Evolutionary conservation across 1,284 basidiomycete species (phyloP).

Genomic region (Testicularia cyperi): DNA sequence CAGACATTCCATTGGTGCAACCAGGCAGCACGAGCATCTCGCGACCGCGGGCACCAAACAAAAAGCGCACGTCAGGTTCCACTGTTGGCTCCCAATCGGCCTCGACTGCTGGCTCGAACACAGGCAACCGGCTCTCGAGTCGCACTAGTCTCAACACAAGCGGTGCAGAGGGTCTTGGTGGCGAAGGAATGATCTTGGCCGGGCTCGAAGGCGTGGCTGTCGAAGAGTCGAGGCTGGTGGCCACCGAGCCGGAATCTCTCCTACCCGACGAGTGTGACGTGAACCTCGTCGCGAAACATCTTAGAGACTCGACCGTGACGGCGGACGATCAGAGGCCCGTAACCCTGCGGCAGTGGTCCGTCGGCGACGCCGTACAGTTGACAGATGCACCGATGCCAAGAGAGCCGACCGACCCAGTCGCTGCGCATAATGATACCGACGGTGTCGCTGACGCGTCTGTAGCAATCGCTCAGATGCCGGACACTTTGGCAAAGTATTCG

Average conservation of each 20-base stretch:
- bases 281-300: no score
- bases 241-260: no score
- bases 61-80: slow-evolving; percentile 13
- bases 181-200: no score
- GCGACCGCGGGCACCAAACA: slow-evolving; percentile 8
- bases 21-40: slow-evolving; percentile 18
- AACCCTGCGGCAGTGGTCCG: not conserved
- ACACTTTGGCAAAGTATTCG: no score
- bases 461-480: no score
- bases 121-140: slow-evolving; percentile 14
- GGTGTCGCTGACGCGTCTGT: not conserved
- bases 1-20: slow-evolving; percentile 22
- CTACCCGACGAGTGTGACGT: no score
- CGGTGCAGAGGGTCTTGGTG: not conserved
- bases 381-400: not conserved
- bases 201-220: no score
- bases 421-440: no score
- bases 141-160: slow-evolving; percentile 23
- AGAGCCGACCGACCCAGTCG: no score
- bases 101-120: slow-evolving; percentile 8
- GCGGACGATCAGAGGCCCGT: not conserved
- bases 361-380: not conserved
- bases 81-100: slow-evolving; percentile 19
- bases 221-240: no score
- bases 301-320: no score